Conservation (phyloP, 108 stramenopile species). For the Stephanodiscus triporus region DNA sequence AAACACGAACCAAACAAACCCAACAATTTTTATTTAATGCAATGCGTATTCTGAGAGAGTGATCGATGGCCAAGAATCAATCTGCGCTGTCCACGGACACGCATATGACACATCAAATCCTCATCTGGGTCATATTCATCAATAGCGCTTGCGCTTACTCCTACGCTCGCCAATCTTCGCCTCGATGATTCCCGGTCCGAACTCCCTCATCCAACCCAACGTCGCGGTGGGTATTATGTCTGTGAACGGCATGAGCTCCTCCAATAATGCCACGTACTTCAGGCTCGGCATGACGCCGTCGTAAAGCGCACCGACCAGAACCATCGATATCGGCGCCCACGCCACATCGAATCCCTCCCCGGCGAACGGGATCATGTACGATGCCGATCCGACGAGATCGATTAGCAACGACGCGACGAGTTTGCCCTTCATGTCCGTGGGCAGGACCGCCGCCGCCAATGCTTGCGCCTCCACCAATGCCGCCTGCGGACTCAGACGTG, state of each 20-base stretch:
- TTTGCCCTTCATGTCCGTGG: conserved; percentile 66
- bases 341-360: conserved; percentile 88
- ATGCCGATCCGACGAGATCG: conserved; percentile 81
- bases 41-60: not conserved
- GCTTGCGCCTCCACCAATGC: conserved; percentile 43
- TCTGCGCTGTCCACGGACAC: not conserved
- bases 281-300: conserved; percentile 67
- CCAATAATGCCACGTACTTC: conserved; percentile 79
- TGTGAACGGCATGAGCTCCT: conserved; percentile 93
- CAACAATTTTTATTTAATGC: not conserved
- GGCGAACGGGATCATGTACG: conserved; percentile 83
- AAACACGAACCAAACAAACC: not conserved
- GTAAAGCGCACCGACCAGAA: conserved; percentile 90
- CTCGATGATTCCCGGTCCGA: conserved; percentile 55
- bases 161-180: conserved; percentile 23
- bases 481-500: conserved; percentile 52
- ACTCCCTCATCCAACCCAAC: conserved; percentile 85
- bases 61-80: not conserved
- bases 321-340: conserved; percentile 90
- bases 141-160: conserved; percentile 21
- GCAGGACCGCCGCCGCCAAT: conserved; percentile 60
- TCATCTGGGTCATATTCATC: conserved; percentile 10
- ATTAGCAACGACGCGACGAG: conserved; percentile 66
- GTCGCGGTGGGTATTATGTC: conserved; percentile 91
- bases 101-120: not conserved